phyloP scores from a whole-genome alignment of 2,329 filamentous ascomycete species.

The Colletotrichum godetiae region DNA sequence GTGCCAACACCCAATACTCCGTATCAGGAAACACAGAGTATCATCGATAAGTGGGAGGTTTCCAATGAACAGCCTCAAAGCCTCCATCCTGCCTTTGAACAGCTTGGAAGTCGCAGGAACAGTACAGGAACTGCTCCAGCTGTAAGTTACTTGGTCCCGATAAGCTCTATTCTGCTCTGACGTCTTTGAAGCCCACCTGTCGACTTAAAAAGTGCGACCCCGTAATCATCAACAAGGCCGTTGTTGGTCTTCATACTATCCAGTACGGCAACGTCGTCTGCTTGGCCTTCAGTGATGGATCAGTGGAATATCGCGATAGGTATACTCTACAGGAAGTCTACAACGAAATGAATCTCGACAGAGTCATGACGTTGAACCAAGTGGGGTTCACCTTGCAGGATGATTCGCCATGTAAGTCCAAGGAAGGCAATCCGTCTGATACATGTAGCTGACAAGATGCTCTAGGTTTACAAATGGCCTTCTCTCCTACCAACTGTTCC shows the following conservation, averaged over 20 bases:
- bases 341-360: conserved; percentile 71
- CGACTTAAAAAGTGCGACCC: conserved; percentile 75
- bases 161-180: not conserved
- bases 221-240: conserved; percentile 74
- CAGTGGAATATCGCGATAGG: conserved; percentile 82
- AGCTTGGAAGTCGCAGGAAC: conserved; percentile 74
- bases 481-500: conserved; percentile 71
- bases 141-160: conserved; percentile 32
- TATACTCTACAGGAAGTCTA: conserved; percentile 77
- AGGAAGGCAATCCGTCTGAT: not conserved
- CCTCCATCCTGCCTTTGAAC: conserved; percentile 82
- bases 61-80: conserved; percentile 72
- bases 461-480: conserved; percentile 67
- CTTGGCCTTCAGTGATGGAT: conserved; percentile 82
- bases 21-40: conserved; percentile 75
- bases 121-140: conserved; percentile 46
- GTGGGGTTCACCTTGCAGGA: conserved; percentile 80
- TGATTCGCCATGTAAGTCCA: conserved; percentile 70
- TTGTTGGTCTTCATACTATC: conserved; percentile 75
- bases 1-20: conserved; percentile 64
- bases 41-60: conserved; percentile 87
- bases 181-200: conserved; percentile 41
- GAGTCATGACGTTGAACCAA: conserved; percentile 78
- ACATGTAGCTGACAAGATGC: not conserved
- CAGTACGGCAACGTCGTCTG: conserved; percentile 79